These are phyloP conservation scores for Myxozyma kluyveri DNA, from an alignment of 805 yeast genomes.

Conservation along the genomic window DNA sequence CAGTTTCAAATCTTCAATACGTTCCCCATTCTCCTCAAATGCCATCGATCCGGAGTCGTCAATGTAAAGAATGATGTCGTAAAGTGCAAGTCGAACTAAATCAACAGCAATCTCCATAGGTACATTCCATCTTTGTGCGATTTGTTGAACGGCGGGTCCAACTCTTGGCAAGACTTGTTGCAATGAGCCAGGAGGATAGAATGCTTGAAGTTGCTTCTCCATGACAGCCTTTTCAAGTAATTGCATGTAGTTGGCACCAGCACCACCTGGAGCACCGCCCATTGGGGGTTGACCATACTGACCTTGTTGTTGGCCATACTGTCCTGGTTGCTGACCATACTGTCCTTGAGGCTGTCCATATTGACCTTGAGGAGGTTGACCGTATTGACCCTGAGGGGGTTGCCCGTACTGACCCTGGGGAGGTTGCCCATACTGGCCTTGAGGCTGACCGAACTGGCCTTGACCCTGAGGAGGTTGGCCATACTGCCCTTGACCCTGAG, in stretches of 20 bases:
- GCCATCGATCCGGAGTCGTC: slow-evolving; percentile 40
- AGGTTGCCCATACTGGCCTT: slow-evolving; percentile 13
- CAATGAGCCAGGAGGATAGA: slow-evolving; percentile 36
- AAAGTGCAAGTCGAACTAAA: slow-evolving; percentile 35
- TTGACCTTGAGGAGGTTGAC: slow-evolving; percentile 15
- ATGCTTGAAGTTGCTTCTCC: slow-evolving; percentile 34
- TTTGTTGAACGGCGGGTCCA: slow-evolving; percentile 22
- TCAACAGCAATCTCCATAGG: slow-evolving; percentile 37
- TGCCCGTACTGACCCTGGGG: slow-evolving; percentile 16
- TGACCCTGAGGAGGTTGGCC: slow-evolving; percentile 17
- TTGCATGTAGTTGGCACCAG: slow-evolving; percentile 20
- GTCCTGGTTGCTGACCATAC: slow-evolving; percentile 15
- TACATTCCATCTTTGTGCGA: slow-evolving; percentile 33
- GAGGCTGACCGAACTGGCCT: slow-evolving; percentile 18
- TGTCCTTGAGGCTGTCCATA: slow-evolving; percentile 20
- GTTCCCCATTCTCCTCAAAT: slow-evolving; percentile 37
- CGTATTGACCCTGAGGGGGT: slow-evolving; percentile 14
- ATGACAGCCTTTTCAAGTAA: slow-evolving; percentile 31
- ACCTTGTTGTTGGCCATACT: slow-evolving; percentile 20
- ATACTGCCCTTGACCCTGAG: slow-evolving; percentile 17
- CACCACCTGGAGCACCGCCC: slow-evolving; percentile 10
- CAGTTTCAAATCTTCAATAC: slow-evolving; percentile 37
- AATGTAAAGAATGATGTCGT: slow-evolving; percentile 36
- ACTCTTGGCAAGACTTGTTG: slow-evolving; percentile 34
- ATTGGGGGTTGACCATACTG: slow-evolving; percentile 23